These are phyloP conservation scores for Allium cepa DNA, from an alignment of 106 monocot genomes.

Conservation along the genomic window DNA sequence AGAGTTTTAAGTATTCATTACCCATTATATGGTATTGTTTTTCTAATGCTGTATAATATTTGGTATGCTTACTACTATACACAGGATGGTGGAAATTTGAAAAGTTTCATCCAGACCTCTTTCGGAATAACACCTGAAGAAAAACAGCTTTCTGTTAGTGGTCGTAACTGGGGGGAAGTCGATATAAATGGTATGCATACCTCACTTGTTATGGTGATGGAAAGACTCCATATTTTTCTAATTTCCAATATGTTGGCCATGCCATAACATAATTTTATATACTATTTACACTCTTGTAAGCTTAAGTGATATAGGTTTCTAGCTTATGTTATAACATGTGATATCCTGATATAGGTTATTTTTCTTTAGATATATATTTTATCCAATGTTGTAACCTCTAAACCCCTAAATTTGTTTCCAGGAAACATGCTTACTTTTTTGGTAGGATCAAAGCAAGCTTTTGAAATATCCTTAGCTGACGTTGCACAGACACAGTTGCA, in stretches of 20 bases:
- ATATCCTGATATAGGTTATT: too few species aligned
- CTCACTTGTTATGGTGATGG: neutral
- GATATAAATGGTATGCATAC: constrained; percentile 68
- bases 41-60: too few species aligned
- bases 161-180: constrained; percentile 89
- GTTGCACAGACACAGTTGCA: constrained; percentile 91
- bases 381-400: too few species aligned
- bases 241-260: too few species aligned
- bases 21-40: too few species aligned
- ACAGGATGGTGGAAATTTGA: constrained; percentile 81
- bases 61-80: neutral
- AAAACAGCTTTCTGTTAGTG: constrained; percentile 94
- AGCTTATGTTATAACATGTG: too few species aligned
- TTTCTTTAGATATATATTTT: too few species aligned
- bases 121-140: constrained; percentile 76
- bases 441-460: constrained; percentile 92
- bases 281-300: too few species aligned
- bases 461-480: constrained; percentile 97
- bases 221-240: too few species aligned
- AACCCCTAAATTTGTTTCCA: neutral
- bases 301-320: too few species aligned
- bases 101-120: constrained; percentile 74
- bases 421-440: constrained; percentile 92
- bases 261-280: too few species aligned
- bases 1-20: too few species aligned